Evolutionary conservation across 495 filamentous ascomycete genomes (phyloP), one percentile per base, ranked within the genome.

Genomic region (Letharia lupina): DNA sequence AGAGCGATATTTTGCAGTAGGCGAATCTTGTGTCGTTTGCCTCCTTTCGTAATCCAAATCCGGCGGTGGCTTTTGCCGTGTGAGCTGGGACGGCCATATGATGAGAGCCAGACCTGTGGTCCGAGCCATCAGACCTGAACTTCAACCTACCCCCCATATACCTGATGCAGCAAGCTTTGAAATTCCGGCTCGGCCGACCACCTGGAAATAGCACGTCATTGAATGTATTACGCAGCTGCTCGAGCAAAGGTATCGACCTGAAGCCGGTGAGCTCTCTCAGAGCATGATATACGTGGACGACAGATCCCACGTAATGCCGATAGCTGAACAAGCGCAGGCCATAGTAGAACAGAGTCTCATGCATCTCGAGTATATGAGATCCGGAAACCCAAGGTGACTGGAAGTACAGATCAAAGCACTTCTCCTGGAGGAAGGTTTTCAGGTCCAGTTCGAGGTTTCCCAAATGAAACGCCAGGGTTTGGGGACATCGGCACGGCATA

Each of bases 301-400:
- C 66, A 39, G 66, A 71, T 15, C 69, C 70, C n/a, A 72, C 56
- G 61, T 71, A 68, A 40, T 68, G 61, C 20, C 65, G 54, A 37
- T 74, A 72, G 50, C 61, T 68, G 45, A 72, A 69, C 42, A 74
- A 56, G 39, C 71, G 70, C 28, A 74, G 42, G 1, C 72, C 72
- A 52, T 73, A 73, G 62, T 71, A 72, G 47, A 66, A 65, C 12
- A 70, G 41, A 0, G 62, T 57, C 8, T 72, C 64, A n/a, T 65
- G 58, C n/a, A 73, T 70, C 31, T 72, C 70, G 33, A 73, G 57
- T 2, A 70, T 61, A 56, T 73, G 71, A 28, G 44, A 59, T 11
- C 70, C 71, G 20, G 61, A 72, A 9, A 72, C 68, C 71, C 71
- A 73, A 1, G 71, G 68, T 16, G 67, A 67, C 31, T 72, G 70